phyloP scores from a whole-genome alignment of 805 yeast species.

The Metschnikowia koreensis region DNA sequence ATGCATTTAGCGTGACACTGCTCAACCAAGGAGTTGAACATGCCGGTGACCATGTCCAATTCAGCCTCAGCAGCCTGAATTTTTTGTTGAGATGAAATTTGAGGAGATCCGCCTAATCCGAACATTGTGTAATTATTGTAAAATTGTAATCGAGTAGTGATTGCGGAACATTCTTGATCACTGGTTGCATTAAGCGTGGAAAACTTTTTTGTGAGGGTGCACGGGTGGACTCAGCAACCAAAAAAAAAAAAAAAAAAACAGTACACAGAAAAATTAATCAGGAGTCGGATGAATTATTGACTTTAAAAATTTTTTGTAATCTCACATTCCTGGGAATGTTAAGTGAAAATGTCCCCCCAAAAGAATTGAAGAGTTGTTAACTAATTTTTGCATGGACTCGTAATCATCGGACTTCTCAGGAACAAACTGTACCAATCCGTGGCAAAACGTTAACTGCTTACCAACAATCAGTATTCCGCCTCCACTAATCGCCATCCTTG shows the following conservation, averaged over 20 bases:
- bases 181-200: not conserved
- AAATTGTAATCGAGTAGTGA: not conserved
- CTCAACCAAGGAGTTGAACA: constrained; percentile 89
- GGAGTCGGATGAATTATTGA: not conserved
- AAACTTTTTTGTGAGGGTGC: constrained; percentile 8
- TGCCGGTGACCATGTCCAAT: constrained; percentile 94
- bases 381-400: constrained; percentile 18
- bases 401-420: constrained; percentile 32
- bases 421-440: constrained; percentile 33
- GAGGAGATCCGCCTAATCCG: constrained; percentile 74
- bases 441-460: constrained; percentile 35
- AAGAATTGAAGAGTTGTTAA: constrained; percentile 24
- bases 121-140: constrained; percentile 45
- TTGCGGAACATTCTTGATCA: not conserved
- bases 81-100: constrained; percentile 70
- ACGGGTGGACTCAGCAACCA: constrained; percentile 9
- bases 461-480: constrained; percentile 34
- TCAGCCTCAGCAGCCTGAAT: constrained; percentile 93
- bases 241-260: no score
- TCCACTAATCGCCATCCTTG: constrained; percentile 30
- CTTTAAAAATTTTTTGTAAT: not conserved
- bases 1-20: constrained; percentile 90
- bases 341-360: constrained; percentile 38
- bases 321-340: constrained; percentile 36
- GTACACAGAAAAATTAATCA: no score